Evolutionary conservation across 306 rosid species (phyloP).

Genomic region (Astragalus membranaceus): DNA sequence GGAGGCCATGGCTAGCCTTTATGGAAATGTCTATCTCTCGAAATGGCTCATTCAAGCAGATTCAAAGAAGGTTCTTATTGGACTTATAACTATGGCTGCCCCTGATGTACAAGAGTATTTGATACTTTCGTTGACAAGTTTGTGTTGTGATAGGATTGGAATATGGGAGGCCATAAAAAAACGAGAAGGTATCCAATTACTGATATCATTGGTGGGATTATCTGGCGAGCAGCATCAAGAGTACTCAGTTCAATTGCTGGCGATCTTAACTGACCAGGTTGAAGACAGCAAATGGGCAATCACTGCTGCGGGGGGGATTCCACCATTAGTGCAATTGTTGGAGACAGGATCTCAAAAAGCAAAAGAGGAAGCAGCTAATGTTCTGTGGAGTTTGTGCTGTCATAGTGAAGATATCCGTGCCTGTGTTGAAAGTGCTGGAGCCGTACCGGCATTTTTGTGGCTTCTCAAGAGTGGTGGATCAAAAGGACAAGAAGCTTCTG

Average conservation of each 20-base stretch:
- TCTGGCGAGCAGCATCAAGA: slow-evolving; percentile 98
- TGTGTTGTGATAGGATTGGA: slow-evolving; percentile 69
- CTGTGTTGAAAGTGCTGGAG: slow-evolving; percentile 43
- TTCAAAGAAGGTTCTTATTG: slow-evolving; percentile 80
- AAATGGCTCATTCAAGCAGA: slow-evolving; percentile 65
- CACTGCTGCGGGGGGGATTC: slow-evolving; percentile 99
- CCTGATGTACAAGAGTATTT: slow-evolving; percentile 74
- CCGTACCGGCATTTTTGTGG: slow-evolving; percentile 74
- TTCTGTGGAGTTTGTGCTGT: slow-evolving; percentile 87
- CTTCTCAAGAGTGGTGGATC: slow-evolving; percentile 81
- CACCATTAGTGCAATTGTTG: slow-evolving; percentile 86
- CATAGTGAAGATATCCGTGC: slow-evolving; percentile 97
- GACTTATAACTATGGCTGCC: slow-evolving; percentile 82
- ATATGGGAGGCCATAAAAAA: slow-evolving; percentile 87
- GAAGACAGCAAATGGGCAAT: slow-evolving; percentile 99
- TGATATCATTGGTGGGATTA: slow-evolving; percentile 76
- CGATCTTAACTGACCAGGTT: slow-evolving; percentile 74
- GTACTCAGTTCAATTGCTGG: slow-evolving; percentile 81
- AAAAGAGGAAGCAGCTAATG: slow-evolving; percentile 90
- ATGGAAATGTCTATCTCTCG: slow-evolving; percentile 73
- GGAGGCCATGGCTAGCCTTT: slow-evolving; percentile 96
- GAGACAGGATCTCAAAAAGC: slow-evolving; percentile 93
- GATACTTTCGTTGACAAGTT: slow-evolving; percentile 66
- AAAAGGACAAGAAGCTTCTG: slow-evolving; percentile 89
- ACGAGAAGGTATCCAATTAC: slow-evolving; percentile 93